Percentiles rank a stretch among this genome's conserved stretches.
These are phyloP conservation scores for Tillandsia fasciculata DNA, from an alignment of 176 grass and related monocot species.

Conservation along the genomic window DNA sequence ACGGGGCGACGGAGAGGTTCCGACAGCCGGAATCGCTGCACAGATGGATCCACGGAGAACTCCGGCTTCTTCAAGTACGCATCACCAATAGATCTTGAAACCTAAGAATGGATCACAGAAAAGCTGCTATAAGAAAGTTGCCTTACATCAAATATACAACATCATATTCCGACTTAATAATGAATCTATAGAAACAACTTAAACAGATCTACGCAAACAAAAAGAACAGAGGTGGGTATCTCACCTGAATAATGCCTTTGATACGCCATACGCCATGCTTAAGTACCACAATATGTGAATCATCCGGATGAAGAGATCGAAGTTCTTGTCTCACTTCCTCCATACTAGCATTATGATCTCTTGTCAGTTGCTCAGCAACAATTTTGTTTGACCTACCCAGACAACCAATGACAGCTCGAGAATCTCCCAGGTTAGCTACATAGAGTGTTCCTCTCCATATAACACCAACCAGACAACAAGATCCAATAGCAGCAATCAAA, in stretches of 20 bases:
- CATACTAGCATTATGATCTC: conserved; percentile 85
- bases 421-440: conserved; percentile 90
- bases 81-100: conserved; percentile 96
- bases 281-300: conserved; percentile 86
- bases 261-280: conserved; percentile 98
- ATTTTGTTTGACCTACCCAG: conserved; percentile 49
- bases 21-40: conserved; percentile 64
- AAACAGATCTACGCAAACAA: neutral
- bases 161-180: too few species aligned
- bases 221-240: neutral
- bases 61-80: conserved; percentile 88
- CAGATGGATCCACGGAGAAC: conserved; percentile 61
- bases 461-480: conserved; percentile 83
- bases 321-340: conserved; percentile 92
- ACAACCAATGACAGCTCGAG: conserved; percentile 69
- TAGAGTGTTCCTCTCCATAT: conserved; percentile 82
- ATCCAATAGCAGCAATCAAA: conserved; percentile 75
- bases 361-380: conserved; percentile 75
- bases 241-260: conserved; percentile 97
- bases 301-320: conserved; percentile 78
- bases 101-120: conserved; percentile 32
- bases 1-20: conserved; percentile 70
- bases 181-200: neutral
- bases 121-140: conserved; percentile 4
- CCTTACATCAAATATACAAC: too few species aligned